Conservation (phyloP, 371 early-diverging fungal genomes). For the Blastocladiella emersonii region DNA sequence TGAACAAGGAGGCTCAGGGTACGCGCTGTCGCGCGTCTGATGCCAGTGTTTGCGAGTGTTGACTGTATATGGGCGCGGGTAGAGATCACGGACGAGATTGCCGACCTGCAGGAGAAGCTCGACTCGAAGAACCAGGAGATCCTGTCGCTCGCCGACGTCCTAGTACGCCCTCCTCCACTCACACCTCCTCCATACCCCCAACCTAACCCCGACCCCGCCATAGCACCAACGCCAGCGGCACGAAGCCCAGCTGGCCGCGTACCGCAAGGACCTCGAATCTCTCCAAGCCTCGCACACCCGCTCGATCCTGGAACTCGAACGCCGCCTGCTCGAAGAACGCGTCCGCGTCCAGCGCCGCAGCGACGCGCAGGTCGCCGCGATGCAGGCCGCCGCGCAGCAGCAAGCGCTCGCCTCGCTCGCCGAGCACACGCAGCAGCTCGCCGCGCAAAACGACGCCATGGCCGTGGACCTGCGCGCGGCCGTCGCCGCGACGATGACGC, state of each 20-base stretch:
- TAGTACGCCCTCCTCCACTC: not conserved
- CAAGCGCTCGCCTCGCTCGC: not conserved
- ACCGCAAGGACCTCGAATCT: not conserved
- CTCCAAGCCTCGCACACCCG: not conserved
- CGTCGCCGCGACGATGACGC: not conserved
- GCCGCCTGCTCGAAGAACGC: not conserved
- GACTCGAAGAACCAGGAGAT: not conserved
- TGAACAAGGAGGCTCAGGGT: not conserved
- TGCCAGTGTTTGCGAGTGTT: not conserved
- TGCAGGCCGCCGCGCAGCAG: not conserved
- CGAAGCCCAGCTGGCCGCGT: not conserved
- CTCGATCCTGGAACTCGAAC: not conserved
- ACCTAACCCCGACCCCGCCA: too few species aligned
- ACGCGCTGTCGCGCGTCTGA: not conserved
- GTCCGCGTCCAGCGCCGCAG: not conserved
- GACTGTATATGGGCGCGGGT: not conserved
- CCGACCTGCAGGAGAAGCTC: not conserved
- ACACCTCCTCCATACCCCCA: not conserved
- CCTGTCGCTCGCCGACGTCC: not conserved
- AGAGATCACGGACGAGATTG: not conserved
- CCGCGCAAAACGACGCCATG: not conserved
- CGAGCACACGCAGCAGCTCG: not conserved
- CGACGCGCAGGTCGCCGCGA: not conserved
- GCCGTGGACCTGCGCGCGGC: not conserved
- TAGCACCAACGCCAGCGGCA: not conserved